These are phyloP conservation scores for Pythium guiyangense DNA, from an alignment of 352 stramenopile species.

Conservation along the genomic window DNA sequence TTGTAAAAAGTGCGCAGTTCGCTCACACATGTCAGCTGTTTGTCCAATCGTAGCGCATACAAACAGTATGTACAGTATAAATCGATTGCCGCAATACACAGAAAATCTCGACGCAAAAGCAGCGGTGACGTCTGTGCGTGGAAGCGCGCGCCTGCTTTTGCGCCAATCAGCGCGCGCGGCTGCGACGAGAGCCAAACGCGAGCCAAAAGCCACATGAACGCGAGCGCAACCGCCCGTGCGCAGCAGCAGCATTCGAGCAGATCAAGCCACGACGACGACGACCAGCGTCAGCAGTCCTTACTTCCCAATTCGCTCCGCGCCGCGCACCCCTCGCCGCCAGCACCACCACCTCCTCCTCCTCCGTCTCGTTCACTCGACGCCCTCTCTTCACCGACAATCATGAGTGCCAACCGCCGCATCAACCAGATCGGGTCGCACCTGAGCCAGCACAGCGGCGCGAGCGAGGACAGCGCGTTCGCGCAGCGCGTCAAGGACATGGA, in stretches of 20 bases:
- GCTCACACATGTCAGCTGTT: not conserved
- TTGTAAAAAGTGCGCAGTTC: too few relatives aligned
- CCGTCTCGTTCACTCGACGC: too few relatives aligned
- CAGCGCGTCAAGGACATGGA: constrained; percentile 72
- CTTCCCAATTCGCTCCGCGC: constrained; percentile 40
- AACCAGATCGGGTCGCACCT: constrained; percentile 69
- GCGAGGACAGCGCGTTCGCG: constrained; percentile 57
- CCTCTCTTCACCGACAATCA: constrained; percentile 11
- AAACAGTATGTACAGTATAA: too few relatives aligned
- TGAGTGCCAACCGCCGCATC: constrained; percentile 72
- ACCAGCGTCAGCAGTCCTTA: constrained; percentile 16
- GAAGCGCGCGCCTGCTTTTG: constrained; percentile 20
- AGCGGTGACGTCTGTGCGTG: constrained; percentile 53
- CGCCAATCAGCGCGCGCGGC: constrained; percentile 10
- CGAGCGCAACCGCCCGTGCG: not conserved
- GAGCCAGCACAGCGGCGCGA: constrained; percentile 41
- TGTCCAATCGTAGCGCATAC: constrained; percentile 5
- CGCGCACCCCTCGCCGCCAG: constrained; percentile 13
- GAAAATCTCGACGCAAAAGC: constrained; percentile 21
- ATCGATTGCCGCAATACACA: too few relatives aligned
- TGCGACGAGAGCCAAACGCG: constrained; percentile 13
- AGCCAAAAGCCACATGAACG: constrained; percentile 3
- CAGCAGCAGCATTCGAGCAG: not conserved
- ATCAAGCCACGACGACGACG: too few relatives aligned
- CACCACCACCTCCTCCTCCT: constrained; percentile 1